Percentiles rank a stretch among this genome's conserved stretches.
These are phyloP conservation scores for Pyrrhoderma noxium DNA, from an alignment of 1,284 basidiomycete genomes.

Conservation along the genomic window DNA sequence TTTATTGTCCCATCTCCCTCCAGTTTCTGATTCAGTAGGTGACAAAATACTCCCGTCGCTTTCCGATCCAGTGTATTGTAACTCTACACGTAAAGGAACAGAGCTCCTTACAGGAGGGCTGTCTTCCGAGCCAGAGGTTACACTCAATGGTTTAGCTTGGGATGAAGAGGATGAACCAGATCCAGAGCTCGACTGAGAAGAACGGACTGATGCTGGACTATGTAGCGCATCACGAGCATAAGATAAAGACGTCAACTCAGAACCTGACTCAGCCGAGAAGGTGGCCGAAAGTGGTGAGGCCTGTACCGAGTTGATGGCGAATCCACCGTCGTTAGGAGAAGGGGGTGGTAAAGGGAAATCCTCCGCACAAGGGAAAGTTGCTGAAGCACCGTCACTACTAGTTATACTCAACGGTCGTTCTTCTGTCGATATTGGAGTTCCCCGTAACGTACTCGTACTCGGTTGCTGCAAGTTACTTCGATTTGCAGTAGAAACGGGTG, in stretches of 20 bases:
- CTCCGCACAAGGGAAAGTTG: slow-evolving; percentile 4
- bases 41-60: slow-evolving; percentile 8
- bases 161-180: slow-evolving; percentile 15
- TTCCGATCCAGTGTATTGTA: slow-evolving; percentile 8
- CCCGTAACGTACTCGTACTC: not conserved
- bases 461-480: not conserved
- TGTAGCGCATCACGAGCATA: not conserved
- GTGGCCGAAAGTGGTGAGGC: slow-evolving; percentile 9
- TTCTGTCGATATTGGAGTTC: not conserved
- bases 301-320: slow-evolving; percentile 5
- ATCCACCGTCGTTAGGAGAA: slow-evolving; percentile 3
- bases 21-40: slow-evolving; percentile 12
- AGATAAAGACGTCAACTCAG: slow-evolving; percentile 1
- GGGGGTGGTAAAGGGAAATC: slow-evolving; percentile 18
- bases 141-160: slow-evolving; percentile 10
- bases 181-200: slow-evolving; percentile 16
- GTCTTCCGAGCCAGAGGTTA: slow-evolving; percentile 15
- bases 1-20: slow-evolving; percentile 1
- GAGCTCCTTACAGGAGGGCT: slow-evolving; percentile 1
- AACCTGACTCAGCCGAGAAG: slow-evolving; percentile 7
- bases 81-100: slow-evolving; percentile 1
- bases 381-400: slow-evolving; percentile 6
- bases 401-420: slow-evolving; percentile 8
- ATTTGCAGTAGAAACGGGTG: slow-evolving; percentile 2
- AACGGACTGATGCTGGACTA: slow-evolving; percentile 14